Base-by-base conservation (phyloP, 169 alveolate species). In the Plasmodium sp. region DNA sequence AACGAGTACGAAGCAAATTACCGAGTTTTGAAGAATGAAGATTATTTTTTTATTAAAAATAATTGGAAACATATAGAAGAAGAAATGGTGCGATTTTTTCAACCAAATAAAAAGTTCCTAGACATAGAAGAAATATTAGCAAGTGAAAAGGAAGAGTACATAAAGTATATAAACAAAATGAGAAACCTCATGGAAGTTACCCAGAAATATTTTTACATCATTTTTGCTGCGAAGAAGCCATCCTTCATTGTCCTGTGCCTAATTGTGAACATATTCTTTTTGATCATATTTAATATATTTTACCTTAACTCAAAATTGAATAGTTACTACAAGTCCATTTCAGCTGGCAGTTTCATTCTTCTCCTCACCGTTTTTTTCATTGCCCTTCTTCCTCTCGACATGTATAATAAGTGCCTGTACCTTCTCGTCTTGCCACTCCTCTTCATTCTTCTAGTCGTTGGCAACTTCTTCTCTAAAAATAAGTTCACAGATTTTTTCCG, bases 121-220 rank as follows among this genome's bases (percentile, higher is more conserved):
- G 85, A 86, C 54, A 34, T 54, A 41, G 86, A 86, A 74, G 62
- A 73, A 56, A 86, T 74, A 7, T 43, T 86, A 75, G 77, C 12
- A 75, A 86, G 48, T 22, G 86, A 86, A 56, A 75, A 86, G 36
- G 85, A 75, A 34, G 41, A 34, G n/a, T 86, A 86, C 33, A 86
- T 86, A 86, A 43, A 86, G 77, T 86, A 75, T 79, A 86, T 86
- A 74, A 86, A 86, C 71, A 79, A 86, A 39, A 86, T 86, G 84
- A 86, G 83, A 86, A 54, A 51, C 54, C 34, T 79, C 27, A 86
- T 86, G 93, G 81, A 86, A 12, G 7, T 77, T 58, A 86, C 86
- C 27, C 93, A 86, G 72, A 86, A 79, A 77, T 86, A 86, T 86
- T 77, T 86, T 77, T 86, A 86, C 72, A 22, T 18, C 41, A 86